Evolutionary conservation across 495 filamentous ascomycete genomes (phyloP), one percentile per base, ranked within the genome.

Genomic region (Aspergillus wentii): DNA sequence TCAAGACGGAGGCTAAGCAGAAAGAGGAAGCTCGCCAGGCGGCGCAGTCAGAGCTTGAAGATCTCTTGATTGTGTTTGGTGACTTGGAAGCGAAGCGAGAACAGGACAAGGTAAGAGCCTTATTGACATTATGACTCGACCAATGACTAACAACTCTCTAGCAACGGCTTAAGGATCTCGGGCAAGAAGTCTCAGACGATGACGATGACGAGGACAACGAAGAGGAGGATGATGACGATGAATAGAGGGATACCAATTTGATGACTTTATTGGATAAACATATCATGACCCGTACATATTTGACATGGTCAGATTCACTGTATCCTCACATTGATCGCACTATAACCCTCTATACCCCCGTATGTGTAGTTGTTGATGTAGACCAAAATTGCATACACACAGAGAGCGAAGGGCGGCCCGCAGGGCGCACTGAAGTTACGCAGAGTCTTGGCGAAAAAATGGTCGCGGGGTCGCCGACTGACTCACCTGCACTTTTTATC

Each of bases 21-120:
- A 83, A 79, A 49, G 83, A 87, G 51, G 76, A 80, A 47, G 76
- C 83, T 44, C 75, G 75, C 31, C 67, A 75, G 38, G 62, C 76
- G 15, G 72, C 72, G 16, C 85, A 91, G 51, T 62, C 68, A 11
- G 87, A 92, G 54, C 62, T 90, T 20, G 88, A 94, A 47, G 88
- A 94, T 59, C 67, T 94, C 48, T 63, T 94, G 25, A 85, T 92
- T 69, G 80, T 94, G 21, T 84, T 94, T 57, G 83, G 76, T n/a
- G 88, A 94, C 51, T 48, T 92, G n/a, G 88, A 94, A 58, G 83
- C 89, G 33, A 94, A 91, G 69, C 70, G 82, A 41, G 68, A 73
- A 8, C 78, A 78, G 40, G 88, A 92, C 51, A 92, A 89, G 78
- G 86, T 88, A 69, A 51, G 71, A 67, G 18, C 8, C 17, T 29